Conservation (phyloP, 768 basidiomycete species). For the Clitopilus hobsonii region DNA sequence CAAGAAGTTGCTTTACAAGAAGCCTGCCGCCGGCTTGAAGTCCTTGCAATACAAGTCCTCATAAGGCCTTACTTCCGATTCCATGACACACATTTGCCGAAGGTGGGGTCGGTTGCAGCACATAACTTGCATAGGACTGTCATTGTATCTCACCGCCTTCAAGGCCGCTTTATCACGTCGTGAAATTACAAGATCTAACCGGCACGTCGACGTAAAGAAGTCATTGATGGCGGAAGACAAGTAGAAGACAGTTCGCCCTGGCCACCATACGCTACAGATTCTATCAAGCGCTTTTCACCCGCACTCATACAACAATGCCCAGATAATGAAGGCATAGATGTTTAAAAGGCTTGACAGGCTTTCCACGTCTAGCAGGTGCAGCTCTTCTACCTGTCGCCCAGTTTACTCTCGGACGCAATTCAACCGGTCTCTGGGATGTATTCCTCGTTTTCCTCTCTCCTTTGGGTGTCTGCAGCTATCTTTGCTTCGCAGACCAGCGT, state of each 20-base stretch:
- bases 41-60: no score
- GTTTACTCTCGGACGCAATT: constrained; percentile 10
- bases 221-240: constrained; percentile 8
- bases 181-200: neutral
- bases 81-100: no score
- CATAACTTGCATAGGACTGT: no score
- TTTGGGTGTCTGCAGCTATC: constrained; percentile 24
- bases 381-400: constrained; percentile 2
- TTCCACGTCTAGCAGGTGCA: constrained; percentile 9
- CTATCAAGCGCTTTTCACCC: constrained; percentile 26
- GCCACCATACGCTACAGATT: constrained; percentile 22
- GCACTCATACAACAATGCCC: constrained; percentile 3
- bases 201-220: neutral
- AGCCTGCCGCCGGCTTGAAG: no score
- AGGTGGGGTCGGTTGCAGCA: no score
- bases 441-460: constrained; percentile 15
- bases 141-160: no score
- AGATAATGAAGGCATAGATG: constrained; percentile 9
- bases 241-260: constrained; percentile 34
- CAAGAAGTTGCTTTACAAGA: no score
- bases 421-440: no score
- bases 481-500: constrained; percentile 6
- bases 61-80: no score
- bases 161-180: neutral
- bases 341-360: constrained; percentile 5